Percentiles rank a stretch among this genome's conserved stretches.
Evolutionary conservation across 495 filamentous ascomycete species (phyloP).

Genomic region (Pyrenula massariospora): DNA sequence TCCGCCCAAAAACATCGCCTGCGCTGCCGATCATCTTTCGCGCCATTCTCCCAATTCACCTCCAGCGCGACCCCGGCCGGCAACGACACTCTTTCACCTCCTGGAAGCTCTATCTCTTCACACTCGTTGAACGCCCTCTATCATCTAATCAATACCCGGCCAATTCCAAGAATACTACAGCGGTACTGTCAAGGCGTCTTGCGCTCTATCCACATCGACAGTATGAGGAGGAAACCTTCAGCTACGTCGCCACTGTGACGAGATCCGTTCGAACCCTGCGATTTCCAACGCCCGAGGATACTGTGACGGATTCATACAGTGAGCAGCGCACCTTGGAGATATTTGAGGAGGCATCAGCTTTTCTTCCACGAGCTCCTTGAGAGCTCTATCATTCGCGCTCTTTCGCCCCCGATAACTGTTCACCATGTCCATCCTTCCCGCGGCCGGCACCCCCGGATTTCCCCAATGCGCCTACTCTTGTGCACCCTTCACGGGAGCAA

Average conservation of each 20-base stretch:
- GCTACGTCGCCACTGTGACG: not conserved
- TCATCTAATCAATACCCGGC: not conserved
- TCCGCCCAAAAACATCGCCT: not conserved
- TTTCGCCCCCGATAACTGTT: not conserved
- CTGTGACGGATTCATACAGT: no score
- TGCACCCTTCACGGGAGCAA: slow-evolving; percentile 28
- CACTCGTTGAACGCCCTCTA: not conserved
- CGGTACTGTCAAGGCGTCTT: not conserved
- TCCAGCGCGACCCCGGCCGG: not conserved
- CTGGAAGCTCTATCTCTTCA: not conserved
- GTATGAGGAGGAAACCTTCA: not conserved
- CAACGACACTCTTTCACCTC: not conserved
- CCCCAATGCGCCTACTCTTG: slow-evolving; percentile 40
- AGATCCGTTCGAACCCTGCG: no score
- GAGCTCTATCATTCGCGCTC: not conserved
- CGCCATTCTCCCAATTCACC: not conserved
- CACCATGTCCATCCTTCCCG: slow-evolving; percentile 12
- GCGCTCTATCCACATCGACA: not conserved
- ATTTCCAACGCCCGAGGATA: no score
- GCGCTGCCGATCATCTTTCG: not conserved
- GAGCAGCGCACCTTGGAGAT: not conserved
- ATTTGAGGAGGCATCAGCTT: not conserved
- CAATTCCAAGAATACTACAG: no score
- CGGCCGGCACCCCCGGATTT: slow-evolving; percentile 24
- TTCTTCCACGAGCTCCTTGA: not conserved